Conservation (phyloP, 768 basidiomycete species). For the Glaciozyma martinii region DNA sequence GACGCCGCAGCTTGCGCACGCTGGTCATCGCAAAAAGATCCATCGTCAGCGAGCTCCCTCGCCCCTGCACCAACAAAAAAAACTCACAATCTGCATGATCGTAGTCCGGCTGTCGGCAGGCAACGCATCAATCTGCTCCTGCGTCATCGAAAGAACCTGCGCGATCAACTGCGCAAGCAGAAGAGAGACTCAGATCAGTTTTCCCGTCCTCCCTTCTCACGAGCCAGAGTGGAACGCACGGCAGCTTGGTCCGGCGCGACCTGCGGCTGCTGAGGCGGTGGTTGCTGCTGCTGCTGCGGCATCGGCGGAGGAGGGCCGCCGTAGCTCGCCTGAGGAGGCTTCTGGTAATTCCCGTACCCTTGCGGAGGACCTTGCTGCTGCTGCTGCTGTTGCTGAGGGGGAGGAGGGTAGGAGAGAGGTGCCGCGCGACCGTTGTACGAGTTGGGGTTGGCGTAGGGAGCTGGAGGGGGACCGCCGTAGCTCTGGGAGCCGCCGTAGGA, state of each 20-base stretch:
- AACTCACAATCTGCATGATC: constrained; percentile 62
- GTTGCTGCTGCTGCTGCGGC: no score
- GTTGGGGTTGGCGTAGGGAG: constrained; percentile 30
- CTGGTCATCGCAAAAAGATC: no score
- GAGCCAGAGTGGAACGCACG: background rate
- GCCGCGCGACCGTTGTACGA: constrained; percentile 32
- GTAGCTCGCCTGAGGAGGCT: constrained; percentile 35
- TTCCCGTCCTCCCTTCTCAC: background rate
- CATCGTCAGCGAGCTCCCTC: no score
- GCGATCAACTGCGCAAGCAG: constrained; percentile 51
- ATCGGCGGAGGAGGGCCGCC: constrained; percentile 6
- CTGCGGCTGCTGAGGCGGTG: background rate
- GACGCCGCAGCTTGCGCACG: no score
- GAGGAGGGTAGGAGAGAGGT: constrained; percentile 36
- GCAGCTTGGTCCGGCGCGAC: constrained; percentile 13
- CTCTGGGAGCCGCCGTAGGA: constrained; percentile 1
- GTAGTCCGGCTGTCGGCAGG: constrained; percentile 69
- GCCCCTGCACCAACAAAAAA: no score
- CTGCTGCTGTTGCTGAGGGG: constrained; percentile 19
- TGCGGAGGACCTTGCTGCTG: constrained; percentile 1
- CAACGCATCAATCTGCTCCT: constrained; percentile 70
- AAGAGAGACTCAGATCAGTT: background rate
- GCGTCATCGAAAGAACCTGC: constrained; percentile 72
- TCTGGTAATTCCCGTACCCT: constrained; percentile 21
- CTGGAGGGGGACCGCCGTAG: constrained; percentile 14